Evolutionary conservation across 2,329 filamentous ascomycete species (phyloP), one percentile per base, ranked within the genome.

Genomic region (Arthrinium puccinioides): DNA sequence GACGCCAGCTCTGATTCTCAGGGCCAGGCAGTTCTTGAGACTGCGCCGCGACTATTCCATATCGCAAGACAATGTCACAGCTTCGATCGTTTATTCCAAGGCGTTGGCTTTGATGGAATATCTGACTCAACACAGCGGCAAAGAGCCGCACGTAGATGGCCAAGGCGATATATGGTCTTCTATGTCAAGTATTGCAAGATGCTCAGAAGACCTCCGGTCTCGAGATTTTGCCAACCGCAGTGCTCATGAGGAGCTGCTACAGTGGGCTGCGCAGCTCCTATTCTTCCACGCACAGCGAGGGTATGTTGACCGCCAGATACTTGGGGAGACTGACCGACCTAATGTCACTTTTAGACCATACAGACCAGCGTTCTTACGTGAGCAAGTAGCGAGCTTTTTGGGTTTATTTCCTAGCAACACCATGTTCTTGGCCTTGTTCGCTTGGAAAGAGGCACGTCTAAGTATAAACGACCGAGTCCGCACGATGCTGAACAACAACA

Each of bases 401-500:
- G 49, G 51, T 0, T 54, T 63, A 6, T 94, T 88, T 54, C 87
- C 88, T 0, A 67, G 69, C 33, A 96, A 95, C 61, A 84, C 79
- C 2, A 69, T 87, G 6, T 82, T 96, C 43, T 69, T 94, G 1
- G 67, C 74, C 2, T 62, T 92, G 1, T 83, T 83, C 45, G 73
- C 79, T n/a, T 84, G 81, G 67, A 80, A 85, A 44, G 82, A 90
- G 53, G 69, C 77, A 2, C 76, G 81, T 7, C 76, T 87, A 29
- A 74, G 81, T 18, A 72, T 92, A 37, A 76, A 87, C 43, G 85
- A 94, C 48, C 82, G 86, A 14, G 76, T 94, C 15, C 78, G 84
- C n/a, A 67, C 73, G 6, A 61, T 85, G 8, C 63, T 89, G 9
- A 60, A 70, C 15, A 67, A 70, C 53, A 70, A 70, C 51, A 58